Base-by-base conservation (phyloP, 2,329 filamentous ascomycete genomes). In the Sclerotinia nivalis region DNA sequence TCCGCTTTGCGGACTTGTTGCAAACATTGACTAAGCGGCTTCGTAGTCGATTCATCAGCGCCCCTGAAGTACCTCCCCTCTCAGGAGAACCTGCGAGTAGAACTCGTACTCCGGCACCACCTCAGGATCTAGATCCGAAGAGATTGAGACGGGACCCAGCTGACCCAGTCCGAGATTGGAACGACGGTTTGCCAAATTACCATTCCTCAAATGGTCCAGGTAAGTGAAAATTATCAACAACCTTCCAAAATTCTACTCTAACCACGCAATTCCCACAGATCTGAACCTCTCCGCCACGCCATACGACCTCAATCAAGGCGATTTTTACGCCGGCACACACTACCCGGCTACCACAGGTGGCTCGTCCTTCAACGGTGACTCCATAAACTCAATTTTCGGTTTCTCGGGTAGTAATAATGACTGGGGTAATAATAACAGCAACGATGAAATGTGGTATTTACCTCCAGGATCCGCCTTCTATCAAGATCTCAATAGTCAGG, bases 1-100 rank as follows among this genome's bases (percentile, higher is more conserved):
- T 91, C 71, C 87, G 92, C 10, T 96, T 96, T 75, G 91, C 92
- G 25, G 91, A 94, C 76, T 85, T 95, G 61, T 86, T 95, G n/a
- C 89, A 93, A 76, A 92, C 90, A 1, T 82, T 96, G 54, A 93
- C 91, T 0, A 89, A 89, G 71, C 86, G 91, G 34, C 84, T 95
- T 72, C 87, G 91, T 68, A 89, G 89, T 74, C 87, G 91, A 9
- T 93, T 96, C 75, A 93, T 88, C 78, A 91, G 84, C 80, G 90
- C 81, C 73, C 86, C 87, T 8, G 83, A 83, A 6, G 81, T 83
- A 71, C 80, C 78, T 25, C 73, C 77, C 31, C 81, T 82, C 40
- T 43, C 56, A 13, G 67, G 69, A 40, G 73, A 70, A 9, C 66
- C 59, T 54, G 60, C 47, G 22, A 75, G 72, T 54, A 68, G 71